Evolutionary conservation across 768 basidiomycete species (phyloP).

Genomic region (Leccinum aurantiacum): DNA sequence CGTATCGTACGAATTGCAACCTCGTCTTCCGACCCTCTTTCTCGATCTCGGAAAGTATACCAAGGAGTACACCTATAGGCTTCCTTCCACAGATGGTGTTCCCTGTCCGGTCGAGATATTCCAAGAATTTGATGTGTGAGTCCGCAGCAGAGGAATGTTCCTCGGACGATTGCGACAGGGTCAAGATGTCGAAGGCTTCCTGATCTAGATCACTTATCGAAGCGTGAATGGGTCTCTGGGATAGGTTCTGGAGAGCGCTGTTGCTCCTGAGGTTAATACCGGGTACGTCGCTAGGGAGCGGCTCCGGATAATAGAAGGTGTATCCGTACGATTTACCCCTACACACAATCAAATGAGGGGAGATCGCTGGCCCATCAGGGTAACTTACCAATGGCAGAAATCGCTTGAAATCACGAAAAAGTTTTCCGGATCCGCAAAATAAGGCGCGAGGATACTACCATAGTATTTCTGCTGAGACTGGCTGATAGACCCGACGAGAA

Average conservation of each 20-base stretch:
- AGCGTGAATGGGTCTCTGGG: constrained; percentile 67
- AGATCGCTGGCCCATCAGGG: not conserved
- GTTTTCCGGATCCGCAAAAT: constrained; percentile 74
- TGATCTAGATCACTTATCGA: constrained; percentile 86
- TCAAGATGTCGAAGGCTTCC: constrained; percentile 77
- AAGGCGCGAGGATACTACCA: constrained; percentile 76
- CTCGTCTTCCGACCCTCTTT: constrained; percentile 34
- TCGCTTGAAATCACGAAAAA: constrained; percentile 92
- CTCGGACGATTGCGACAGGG: constrained; percentile 51
- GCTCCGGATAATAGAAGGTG: constrained; percentile 80
- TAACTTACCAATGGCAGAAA: constrained; percentile 91
- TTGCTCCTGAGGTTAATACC: constrained; percentile 53
- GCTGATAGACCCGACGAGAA: constrained; percentile 82
- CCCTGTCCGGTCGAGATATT: constrained; percentile 69
- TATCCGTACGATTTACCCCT: constrained; percentile 88
- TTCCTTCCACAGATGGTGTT: constrained; percentile 98
- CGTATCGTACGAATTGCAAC: constrained; percentile 87
- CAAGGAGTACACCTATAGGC: constrained; percentile 90
- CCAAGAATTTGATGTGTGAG: constrained; percentile 62
- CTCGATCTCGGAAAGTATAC: constrained; percentile 65
- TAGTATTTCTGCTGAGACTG: constrained; percentile 57
- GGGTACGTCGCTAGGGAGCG: constrained; percentile 45
- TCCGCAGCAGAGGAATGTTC: constrained; percentile 40
- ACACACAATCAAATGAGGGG: constrained; percentile 3
- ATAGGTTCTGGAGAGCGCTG: constrained; percentile 37